Evolutionary conservation across 2,329 filamentous ascomycete species (phyloP).

Genomic region (Nigrospora sphaerica): DNA sequence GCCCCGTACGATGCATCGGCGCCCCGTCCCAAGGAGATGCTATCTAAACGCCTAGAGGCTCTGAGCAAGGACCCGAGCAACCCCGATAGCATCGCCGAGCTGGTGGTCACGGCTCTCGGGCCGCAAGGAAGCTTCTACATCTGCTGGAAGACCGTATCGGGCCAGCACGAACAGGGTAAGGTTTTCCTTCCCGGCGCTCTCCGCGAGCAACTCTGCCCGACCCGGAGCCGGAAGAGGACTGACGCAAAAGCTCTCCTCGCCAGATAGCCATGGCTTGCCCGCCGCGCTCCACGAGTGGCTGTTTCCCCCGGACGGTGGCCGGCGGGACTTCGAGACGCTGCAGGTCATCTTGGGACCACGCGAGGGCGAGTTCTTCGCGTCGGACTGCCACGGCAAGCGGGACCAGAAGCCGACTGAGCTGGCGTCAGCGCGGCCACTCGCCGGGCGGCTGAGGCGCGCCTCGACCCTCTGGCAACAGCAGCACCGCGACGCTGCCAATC

Average conservation of each 20-base stretch:
- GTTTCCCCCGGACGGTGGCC: slow-evolving; percentile 18
- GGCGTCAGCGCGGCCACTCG: slow-evolving; percentile 3
- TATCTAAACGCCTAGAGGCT: slow-evolving; percentile 16
- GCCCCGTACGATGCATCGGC: background rate
- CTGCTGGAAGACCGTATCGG: slow-evolving; percentile 21
- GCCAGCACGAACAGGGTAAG: slow-evolving; percentile 20
- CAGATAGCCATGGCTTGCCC: slow-evolving; percentile 19
- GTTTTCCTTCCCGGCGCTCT: no score
- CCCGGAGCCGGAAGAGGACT: background rate
- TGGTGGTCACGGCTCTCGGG: slow-evolving; percentile 23
- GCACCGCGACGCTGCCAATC: no score
- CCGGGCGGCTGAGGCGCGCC: no score
- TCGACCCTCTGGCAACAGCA: no score
- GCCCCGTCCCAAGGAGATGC: slow-evolving; percentile 10
- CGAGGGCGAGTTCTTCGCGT: slow-evolving; percentile 19
- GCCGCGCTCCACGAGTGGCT: slow-evolving; percentile 17
- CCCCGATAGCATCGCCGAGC: slow-evolving; percentile 18
- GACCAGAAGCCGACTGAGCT: slow-evolving; percentile 11
- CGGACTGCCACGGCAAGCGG: slow-evolving; percentile 18
- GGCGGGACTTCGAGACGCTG: slow-evolving; percentile 19
- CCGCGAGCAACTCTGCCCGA: background rate
- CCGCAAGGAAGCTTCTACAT: slow-evolving; percentile 21
- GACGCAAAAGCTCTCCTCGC: background rate
- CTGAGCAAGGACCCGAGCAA: slow-evolving; percentile 12
- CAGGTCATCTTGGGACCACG: slow-evolving; percentile 20